These are phyloP conservation scores for Cyclotella choctawhatcheeana DNA, from an alignment of 108 stramenopile species.

Conservation along the genomic window DNA sequence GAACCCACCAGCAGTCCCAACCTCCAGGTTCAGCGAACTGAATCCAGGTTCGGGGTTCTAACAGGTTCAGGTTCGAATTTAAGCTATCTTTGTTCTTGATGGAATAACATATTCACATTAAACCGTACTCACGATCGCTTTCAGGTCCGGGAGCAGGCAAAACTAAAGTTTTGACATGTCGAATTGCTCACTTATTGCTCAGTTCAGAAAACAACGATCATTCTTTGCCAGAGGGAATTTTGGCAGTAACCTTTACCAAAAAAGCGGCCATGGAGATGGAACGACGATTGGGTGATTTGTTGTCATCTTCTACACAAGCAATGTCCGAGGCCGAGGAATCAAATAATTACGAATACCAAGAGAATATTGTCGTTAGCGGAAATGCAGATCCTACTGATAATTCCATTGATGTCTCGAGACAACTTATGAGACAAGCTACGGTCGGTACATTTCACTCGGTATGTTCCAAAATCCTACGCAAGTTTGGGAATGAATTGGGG, in stretches of 20 bases:
- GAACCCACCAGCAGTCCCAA: too few species aligned
- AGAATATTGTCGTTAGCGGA: conserved; percentile 20
- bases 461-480: conserved; percentile 82
- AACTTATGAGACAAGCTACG: conserved; percentile 60
- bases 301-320: conserved; percentile 13
- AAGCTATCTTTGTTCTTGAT: too few species aligned
- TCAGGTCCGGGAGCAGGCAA: conserved; percentile 94
- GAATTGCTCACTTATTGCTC: conserved; percentile 76
- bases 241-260: conserved; percentile 95
- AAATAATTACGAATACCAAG: conserved; percentile 1
- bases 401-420: conserved; percentile 11
- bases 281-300: conserved; percentile 61
- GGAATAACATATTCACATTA: too few species aligned
- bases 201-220: conserved; percentile 38
- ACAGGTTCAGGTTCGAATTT: too few species aligned
- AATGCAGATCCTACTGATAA: conserved; percentile 37
- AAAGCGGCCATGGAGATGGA: conserved; percentile 92
- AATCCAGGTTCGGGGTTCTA: too few species aligned
- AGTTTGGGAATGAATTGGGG: conserved; percentile 62
- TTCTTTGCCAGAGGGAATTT: conserved; percentile 56
- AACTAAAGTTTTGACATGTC: conserved; percentile 86
- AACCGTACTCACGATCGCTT: too few species aligned
- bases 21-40: too few species aligned
- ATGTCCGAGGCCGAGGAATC: conserved; percentile 7
- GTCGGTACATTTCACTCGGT: conserved; percentile 90